Conservation (phyloP, 2,329 filamentous ascomycete genomes). For the Amylocarpus encephaloides region DNA sequence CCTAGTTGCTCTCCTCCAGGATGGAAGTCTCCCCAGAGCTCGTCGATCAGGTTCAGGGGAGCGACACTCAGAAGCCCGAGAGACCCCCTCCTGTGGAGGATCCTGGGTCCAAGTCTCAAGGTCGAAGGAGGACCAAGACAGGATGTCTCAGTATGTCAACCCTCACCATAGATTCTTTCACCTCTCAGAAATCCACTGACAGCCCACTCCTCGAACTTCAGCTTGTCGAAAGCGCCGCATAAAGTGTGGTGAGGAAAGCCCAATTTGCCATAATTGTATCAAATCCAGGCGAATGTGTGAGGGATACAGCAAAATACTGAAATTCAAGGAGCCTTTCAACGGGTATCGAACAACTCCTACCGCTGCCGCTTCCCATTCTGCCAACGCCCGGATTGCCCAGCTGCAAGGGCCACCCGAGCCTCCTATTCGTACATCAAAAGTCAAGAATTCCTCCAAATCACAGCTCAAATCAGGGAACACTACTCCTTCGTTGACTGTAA, state of each 20-base stretch:
- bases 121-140: constrained; percentile 67
- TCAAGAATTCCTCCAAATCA: constrained; percentile 1
- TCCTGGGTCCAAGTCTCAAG: constrained; percentile 25
- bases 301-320: constrained; percentile 73
- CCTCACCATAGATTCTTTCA: background rate
- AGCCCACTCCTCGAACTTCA: constrained; percentile 30
- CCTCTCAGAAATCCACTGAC: background rate
- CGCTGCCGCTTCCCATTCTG: constrained; percentile 26
- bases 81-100: constrained; percentile 14
- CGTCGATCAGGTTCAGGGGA: background rate
- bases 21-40: background rate
- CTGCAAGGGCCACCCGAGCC: constrained; percentile 3
- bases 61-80: constrained; percentile 7
- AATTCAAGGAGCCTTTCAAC: constrained; percentile 70
- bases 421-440: constrained; percentile 13
- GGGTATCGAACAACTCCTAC: constrained; percentile 42
- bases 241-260: constrained; percentile 89
- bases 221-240: constrained; percentile 91
- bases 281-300: constrained; percentile 81
- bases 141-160: constrained; percentile 72
- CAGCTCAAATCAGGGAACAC: constrained; percentile 2
- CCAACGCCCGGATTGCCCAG: constrained; percentile 3
- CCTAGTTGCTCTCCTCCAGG: constrained; percentile 1
- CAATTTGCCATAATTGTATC: constrained; percentile 76
- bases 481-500: background rate